Evolutionary conservation across 371 early-diverging fungal genomes (phyloP).

Genomic region (Rhizopus sp.): DNA sequence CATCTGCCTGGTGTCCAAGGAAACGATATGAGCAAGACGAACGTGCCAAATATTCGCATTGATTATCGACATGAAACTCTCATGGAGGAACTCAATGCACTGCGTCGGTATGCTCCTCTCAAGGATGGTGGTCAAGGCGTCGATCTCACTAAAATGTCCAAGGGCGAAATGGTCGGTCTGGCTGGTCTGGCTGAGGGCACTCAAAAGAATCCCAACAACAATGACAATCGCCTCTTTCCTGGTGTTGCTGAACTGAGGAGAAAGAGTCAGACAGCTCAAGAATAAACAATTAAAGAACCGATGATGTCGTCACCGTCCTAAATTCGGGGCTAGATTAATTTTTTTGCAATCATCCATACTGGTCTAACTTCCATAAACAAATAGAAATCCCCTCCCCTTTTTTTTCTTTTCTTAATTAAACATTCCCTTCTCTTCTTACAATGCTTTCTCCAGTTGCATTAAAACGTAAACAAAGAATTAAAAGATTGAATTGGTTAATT

Average conservation of each 20-base stretch:
- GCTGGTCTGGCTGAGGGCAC: conserved; percentile 27
- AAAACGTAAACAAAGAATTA: conserved; percentile 25
- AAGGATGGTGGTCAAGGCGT: neutral
- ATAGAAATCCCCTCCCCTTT: neutral
- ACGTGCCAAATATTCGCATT: conserved; percentile 90
- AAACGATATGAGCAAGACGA: conserved; percentile 92
- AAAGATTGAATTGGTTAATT: neutral
- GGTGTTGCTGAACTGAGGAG: too few species aligned
- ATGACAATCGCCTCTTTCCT: too few species aligned
- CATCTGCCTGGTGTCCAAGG: conserved; percentile 73
- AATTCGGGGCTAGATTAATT: too few species aligned
- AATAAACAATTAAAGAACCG: too few species aligned
- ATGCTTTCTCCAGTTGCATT: conserved; percentile 31
- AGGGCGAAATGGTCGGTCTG: conserved; percentile 29
- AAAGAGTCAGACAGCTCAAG: too few species aligned
- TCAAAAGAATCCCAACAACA: neutral
- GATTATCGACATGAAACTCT: conserved; percentile 84
- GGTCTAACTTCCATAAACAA: too few species aligned
- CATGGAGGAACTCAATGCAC: conserved; percentile 72
- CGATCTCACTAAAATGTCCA: neutral
- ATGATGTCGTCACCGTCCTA: too few species aligned
- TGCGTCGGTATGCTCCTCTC: conserved; percentile 37
- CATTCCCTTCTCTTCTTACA: conserved; percentile 10
- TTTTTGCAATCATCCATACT: too few species aligned
- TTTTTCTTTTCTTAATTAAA: neutral